Percentiles rank a stretch among this genome's conserved stretches.
phyloP scores from a whole-genome alignment of 495 filamentous ascomycete species.

The Neurospora hispaniola region DNA sequence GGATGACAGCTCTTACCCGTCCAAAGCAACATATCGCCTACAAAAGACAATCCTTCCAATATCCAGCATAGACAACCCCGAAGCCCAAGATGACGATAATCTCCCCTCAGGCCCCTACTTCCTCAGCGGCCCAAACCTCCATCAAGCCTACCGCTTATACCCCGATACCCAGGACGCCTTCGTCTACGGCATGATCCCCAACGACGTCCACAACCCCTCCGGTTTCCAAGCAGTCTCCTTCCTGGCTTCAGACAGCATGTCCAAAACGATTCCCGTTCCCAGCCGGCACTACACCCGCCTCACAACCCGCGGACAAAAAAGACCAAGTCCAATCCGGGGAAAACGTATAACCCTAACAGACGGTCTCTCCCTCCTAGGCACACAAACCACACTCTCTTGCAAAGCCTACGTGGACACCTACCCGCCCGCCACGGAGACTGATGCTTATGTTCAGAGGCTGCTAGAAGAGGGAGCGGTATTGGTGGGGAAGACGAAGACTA shows the following conservation, averaged over 20 bases:
- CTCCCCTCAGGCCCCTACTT: slow-evolving; percentile 14
- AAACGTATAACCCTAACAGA: slow-evolving; percentile 37
- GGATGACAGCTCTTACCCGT: background rate
- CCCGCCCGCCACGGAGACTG: slow-evolving; percentile 20
- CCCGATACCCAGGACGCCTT: slow-evolving; percentile 10
- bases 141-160: slow-evolving; percentile 11
- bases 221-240: background rate
- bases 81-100: background rate
- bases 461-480: slow-evolving; percentile 35
- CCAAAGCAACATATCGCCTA: background rate
- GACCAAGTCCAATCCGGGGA: background rate
- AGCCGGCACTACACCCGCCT: slow-evolving; percentile 31
- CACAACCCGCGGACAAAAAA: background rate
- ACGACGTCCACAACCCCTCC: background rate
- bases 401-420: slow-evolving; percentile 32
- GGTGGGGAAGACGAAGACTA: slow-evolving; percentile 39
- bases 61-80: background rate
- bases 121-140: slow-evolving; percentile 5
- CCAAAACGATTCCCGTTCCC: slow-evolving; percentile 24
- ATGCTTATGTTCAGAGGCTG: slow-evolving; percentile 26
- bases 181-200: slow-evolving; percentile 2
- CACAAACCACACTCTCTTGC: slow-evolving; percentile 32
- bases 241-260: background rate
- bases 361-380: slow-evolving; percentile 32
- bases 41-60: background rate